phyloP scores from a whole-genome alignment of 345 rosid species.

The Citrus hindsii region DNA sequence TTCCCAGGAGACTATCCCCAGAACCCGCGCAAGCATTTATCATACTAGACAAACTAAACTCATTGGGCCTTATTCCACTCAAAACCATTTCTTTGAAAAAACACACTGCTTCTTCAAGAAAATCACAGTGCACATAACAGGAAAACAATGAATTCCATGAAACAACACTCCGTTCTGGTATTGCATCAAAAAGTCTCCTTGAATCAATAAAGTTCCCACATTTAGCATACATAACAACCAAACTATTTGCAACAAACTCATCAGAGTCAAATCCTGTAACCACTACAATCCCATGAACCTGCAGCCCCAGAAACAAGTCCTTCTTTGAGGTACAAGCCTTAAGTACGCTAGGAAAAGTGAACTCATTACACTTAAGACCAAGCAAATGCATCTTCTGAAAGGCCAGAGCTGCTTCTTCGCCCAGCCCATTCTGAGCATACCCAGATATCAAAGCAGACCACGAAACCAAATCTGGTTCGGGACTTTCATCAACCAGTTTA shows the following conservation, averaged over 20 bases:
- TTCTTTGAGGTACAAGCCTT: constrained; percentile 46
- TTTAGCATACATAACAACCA: constrained; percentile 59
- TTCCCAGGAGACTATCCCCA: constrained; percentile 41
- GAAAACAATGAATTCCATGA: constrained; percentile 62
- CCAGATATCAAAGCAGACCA: constrained; percentile 74
- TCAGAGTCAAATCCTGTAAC: constrained; percentile 50
- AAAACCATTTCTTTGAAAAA: constrained; percentile 48
- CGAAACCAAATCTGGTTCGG: constrained; percentile 51
- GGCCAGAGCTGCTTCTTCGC: constrained; percentile 37
- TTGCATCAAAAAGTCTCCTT: constrained; percentile 43
- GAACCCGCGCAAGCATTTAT: constrained; percentile 52
- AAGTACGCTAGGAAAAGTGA: constrained; percentile 54
- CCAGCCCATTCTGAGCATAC: constrained; percentile 42
- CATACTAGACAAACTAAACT: constrained; percentile 57
- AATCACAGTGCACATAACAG: constrained; percentile 48
- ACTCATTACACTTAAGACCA: constrained; percentile 54
- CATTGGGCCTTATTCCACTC: constrained; percentile 50
- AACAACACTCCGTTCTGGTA: constrained; percentile 45
- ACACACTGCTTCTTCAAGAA: constrained; percentile 32
- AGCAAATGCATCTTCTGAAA: constrained; percentile 41
- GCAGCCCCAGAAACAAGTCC: constrained; percentile 51
- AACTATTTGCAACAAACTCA: constrained; percentile 56
- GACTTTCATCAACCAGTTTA: constrained; percentile 51
- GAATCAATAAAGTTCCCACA: constrained; percentile 45
- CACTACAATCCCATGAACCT: constrained; percentile 50